Base-by-base conservation (phyloP, 345 rosid genomes). In the Adansonia digitata region DNA sequence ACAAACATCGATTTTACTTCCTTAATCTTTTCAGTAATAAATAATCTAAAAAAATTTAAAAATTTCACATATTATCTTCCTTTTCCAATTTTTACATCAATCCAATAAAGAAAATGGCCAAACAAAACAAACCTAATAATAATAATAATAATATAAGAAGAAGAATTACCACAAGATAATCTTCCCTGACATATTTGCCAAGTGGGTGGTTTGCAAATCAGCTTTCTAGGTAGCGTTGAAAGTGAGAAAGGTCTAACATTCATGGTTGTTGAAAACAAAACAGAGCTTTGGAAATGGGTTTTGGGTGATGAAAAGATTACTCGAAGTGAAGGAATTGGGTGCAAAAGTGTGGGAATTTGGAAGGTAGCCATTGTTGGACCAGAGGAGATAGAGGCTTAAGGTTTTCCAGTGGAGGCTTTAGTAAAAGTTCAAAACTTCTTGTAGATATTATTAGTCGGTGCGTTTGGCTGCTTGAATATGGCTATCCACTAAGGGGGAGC, bases 101-200 rank as follows among this genome's bases (percentile, higher is more conserved):
- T 20, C 37, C 66, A 55, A 35, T 15, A 55, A 3, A 14, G 63
- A 39, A 65, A 76, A 51, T 56, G 67, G 39, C 5, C 22, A 69
- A 72, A 60, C 42, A 74, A 39, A 71, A 15, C 26, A 26, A 66
- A 62, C 57, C 51, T 49, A 63, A 5, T 7, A 42, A 27, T 17
- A 51, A 64, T 46, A 7, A 59, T n/a, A 57, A 24, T 9, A 22
- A 39, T 3, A 69, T 5, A 51, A 68, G 35, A 40, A 39, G 53
- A 71, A 13, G 2, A 82, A 7, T 8, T 85, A 92, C 98, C 94
- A 94, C 97, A 73, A 89, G 92, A 79, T 92, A 92, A 79, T 94
- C 97, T 78, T 92, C 94, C 78, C 90, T 83, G 59, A 92, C 83
- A 74, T 82, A 71, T 83, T 94, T 94, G 3, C 97, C 97, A 1